A percentile compares a stretch with the other conserved stretches of the same genome.
Evolutionary conservation across 148 eudicot genomes (phyloP).

Genomic region (Chenopodium formosanum): DNA sequence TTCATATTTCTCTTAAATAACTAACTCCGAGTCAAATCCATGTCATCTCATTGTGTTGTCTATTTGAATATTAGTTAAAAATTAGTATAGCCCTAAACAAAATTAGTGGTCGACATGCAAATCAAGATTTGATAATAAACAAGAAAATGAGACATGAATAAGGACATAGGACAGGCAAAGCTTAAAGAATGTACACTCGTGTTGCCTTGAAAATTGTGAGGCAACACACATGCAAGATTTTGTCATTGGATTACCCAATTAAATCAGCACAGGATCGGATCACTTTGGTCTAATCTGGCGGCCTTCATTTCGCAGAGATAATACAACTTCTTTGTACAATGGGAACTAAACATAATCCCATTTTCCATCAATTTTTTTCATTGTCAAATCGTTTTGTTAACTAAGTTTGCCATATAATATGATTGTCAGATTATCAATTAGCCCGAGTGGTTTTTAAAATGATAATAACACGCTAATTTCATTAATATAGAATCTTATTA

Average conservation of each 20-base stretch:
- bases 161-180: neutral
- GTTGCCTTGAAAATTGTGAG: slow-evolving; percentile 25
- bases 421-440: neutral
- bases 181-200: slow-evolving; percentile 27
- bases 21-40: too few species aligned
- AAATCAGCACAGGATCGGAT: neutral
- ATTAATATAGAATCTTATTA: too few species aligned
- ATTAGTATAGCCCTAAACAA: neutral
- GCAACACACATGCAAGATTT: neutral
- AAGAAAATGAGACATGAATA: neutral
- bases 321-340: slow-evolving; percentile 13
- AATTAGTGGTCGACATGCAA: slow-evolving; percentile 22
- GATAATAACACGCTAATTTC: too few species aligned
- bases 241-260: neutral
- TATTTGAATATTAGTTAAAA: too few species aligned
- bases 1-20: too few species aligned
- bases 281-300: slow-evolving; percentile 27
- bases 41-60: too few species aligned
- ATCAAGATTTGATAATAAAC: slow-evolving; percentile 1
- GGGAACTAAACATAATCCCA: slow-evolving; percentile 27
- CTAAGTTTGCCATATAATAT: neutral
- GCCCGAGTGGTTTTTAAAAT: too few species aligned
- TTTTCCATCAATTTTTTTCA: neutral
- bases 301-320: slow-evolving; percentile 21
- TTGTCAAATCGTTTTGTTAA: neutral